Evolutionary conservation across 139 green algal genomes (phyloP).

Genomic region (Auxenochlorella protothecoides): DNA sequence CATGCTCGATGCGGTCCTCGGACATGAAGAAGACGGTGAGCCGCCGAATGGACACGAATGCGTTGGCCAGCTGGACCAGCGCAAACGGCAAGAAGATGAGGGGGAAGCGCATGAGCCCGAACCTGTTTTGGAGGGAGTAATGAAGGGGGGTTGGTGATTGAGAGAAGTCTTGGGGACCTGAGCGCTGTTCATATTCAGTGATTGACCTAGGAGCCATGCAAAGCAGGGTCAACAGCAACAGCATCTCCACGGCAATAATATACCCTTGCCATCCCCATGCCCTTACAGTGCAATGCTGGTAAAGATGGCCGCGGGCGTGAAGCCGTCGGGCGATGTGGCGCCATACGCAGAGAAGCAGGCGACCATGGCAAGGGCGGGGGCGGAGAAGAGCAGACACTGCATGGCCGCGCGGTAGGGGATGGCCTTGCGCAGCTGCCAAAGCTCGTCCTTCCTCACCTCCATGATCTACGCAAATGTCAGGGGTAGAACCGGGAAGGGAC

Average conservation of each 20-base stretch:
- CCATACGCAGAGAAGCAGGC: constrained; percentile 69
- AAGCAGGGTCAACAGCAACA: too few relatives aligned
- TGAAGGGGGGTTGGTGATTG: too few relatives aligned
- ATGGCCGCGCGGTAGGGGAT: constrained; percentile 52
- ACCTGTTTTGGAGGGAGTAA: constrained; percentile 16
- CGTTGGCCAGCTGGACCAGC: constrained; percentile 43
- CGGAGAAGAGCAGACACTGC: constrained; percentile 62
- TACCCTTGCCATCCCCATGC: too few relatives aligned
- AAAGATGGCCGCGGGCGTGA: constrained; percentile 65
- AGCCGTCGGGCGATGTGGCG: constrained; percentile 13
- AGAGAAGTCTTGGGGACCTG: too few relatives aligned
- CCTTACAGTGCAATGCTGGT: constrained; percentile 60
- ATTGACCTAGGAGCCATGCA: too few relatives aligned
- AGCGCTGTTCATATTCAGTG: too few relatives aligned
- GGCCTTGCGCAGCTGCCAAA: constrained; percentile 40
- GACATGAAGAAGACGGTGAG: constrained; percentile 36
- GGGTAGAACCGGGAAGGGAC: too few relatives aligned
- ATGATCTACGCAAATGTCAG: neutral
- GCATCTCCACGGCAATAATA: too few relatives aligned
- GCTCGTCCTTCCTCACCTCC: constrained; percentile 47
- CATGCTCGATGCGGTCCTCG: constrained; percentile 36
- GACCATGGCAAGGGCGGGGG: constrained; percentile 66
- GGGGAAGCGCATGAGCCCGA: constrained; percentile 87
- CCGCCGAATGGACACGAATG: constrained; percentile 38
- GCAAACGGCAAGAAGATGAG: constrained; percentile 82